Conservation (phyloP, 208 protist genomes). For the Herpetomonas muscarum region DNA sequence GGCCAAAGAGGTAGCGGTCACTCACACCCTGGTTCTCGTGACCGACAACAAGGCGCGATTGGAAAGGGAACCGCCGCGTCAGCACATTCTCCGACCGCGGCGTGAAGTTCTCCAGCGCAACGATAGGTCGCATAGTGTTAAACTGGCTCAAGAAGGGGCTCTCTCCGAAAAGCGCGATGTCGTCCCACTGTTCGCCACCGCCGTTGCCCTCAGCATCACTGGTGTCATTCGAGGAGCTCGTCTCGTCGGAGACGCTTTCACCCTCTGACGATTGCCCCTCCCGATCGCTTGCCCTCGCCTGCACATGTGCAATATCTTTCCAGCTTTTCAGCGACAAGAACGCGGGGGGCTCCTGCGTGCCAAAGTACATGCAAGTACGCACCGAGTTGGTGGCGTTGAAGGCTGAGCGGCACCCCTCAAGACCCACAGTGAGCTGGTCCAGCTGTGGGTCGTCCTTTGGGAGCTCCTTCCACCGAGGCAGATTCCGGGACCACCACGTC, state of each 20-base stretch:
- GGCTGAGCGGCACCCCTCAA: conserved; percentile 75
- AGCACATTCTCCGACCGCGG: conserved; percentile 59
- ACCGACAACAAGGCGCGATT: conserved; percentile 56
- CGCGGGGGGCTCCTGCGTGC: conserved; percentile 42
- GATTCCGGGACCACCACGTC: conserved; percentile 54
- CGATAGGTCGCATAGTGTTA: conserved; percentile 24
- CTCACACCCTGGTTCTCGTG: conserved; percentile 87
- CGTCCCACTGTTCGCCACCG: not conserved
- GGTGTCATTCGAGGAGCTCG: not conserved
- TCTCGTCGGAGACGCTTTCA: not conserved
- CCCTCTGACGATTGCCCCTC: too few relatives aligned
- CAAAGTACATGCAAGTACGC: conserved; percentile 75
- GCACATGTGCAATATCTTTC: conserved; percentile 55
- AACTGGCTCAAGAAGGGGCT: conserved; percentile 23
- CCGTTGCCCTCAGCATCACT: not conserved
- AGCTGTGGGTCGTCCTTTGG: conserved; percentile 6
- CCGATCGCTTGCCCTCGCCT: conserved; percentile 13
- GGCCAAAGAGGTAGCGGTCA: conserved; percentile 25
- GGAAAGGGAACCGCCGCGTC: conserved; percentile 29
- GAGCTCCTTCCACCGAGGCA: conserved; percentile 32
- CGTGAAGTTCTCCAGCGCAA: conserved; percentile 85
- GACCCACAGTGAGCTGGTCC: conserved; percentile 36
- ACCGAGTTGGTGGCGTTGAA: conserved; percentile 88
- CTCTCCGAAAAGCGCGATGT: conserved; percentile 33
- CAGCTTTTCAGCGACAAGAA: conserved; percentile 47